Evolutionary conservation across 2,329 filamentous ascomycete genomes (phyloP).

Genomic region (Scytalidium lignicola): DNA sequence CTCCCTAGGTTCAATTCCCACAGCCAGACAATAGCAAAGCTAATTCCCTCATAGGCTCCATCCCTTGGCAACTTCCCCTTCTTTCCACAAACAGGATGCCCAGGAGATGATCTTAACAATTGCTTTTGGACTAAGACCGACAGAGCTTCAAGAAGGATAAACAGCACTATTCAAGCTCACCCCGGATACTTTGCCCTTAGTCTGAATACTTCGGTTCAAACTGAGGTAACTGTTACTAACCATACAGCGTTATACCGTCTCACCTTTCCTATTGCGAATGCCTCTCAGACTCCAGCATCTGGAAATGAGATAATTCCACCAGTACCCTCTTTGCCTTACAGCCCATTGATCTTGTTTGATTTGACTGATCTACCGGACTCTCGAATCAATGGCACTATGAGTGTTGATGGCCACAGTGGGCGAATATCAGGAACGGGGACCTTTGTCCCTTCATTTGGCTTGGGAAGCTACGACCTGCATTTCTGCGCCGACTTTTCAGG

Average conservation of each 20-base stretch:
- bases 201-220: conserved; percentile 50
- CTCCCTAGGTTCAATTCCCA: background rate
- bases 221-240: conserved; percentile 65
- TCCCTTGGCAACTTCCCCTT: conserved; percentile 71
- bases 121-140: conserved; percentile 54
- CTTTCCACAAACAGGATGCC: conserved; percentile 61
- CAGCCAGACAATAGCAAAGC: background rate
- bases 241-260: conserved; percentile 63
- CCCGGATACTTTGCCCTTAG: conserved; percentile 64
- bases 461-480: conserved; percentile 53
- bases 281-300: conserved; percentile 22
- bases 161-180: conserved; percentile 47
- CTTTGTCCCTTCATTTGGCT: conserved; percentile 62
- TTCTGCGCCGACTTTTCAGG: conserved; percentile 66
- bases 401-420: conserved; percentile 49
- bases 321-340: conserved; percentile 27
- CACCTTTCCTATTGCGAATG: conserved; percentile 46
- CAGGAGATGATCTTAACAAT: conserved; percentile 53
- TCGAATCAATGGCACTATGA: conserved; percentile 50
- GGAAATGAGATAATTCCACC: conserved; percentile 7
- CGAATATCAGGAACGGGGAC: conserved; percentile 57
- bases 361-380: conserved; percentile 59
- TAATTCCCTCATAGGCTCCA: conserved; percentile 31
- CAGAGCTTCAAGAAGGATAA: conserved; percentile 34
- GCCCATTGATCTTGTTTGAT: conserved; percentile 61